phyloP scores from a whole-genome alignment of 495 filamentous ascomycete species.

The Penicillium soppii region DNA sequence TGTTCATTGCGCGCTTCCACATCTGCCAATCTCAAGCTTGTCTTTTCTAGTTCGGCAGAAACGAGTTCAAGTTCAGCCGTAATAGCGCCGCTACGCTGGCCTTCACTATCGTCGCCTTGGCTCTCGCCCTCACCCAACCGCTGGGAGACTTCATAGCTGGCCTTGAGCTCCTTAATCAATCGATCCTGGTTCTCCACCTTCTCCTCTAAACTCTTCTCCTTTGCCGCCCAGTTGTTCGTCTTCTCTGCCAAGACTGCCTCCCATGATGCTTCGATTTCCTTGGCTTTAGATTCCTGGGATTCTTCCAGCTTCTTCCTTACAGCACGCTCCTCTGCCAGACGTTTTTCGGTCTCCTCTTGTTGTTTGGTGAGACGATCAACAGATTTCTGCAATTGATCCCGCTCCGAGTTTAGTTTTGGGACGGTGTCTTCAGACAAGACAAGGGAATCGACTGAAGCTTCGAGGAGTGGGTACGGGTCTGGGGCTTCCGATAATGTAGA shows the following conservation, averaged over 20 bases:
- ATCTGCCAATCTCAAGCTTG: conserved; percentile 82
- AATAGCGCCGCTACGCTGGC: conserved; percentile 58
- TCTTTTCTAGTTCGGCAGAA: conserved; percentile 85
- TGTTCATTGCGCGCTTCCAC: conserved; percentile 95
- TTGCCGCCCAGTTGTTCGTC: conserved; percentile 92
- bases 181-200: conserved; percentile 94
- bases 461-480: conserved; percentile 93
- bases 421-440: conserved; percentile 86
- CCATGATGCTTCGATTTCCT: conserved; percentile 89
- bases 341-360: conserved; percentile 79
- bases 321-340: conserved; percentile 69
- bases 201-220: conserved; percentile 87
- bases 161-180: conserved; percentile 89
- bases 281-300: conserved; percentile 69
- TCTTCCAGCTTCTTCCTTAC: conserved; percentile 74
- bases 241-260: conserved; percentile 90
- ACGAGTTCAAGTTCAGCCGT: conserved; percentile 93
- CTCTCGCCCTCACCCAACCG: conserved; percentile 63
- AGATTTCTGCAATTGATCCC: conserved; percentile 76
- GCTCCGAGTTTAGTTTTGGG: conserved; percentile 82
- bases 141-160: conserved; percentile 95
- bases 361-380: conserved; percentile 84
- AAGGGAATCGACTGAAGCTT: conserved; percentile 93
- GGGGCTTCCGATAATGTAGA: conserved; percentile 92
- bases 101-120: conserved; percentile 58